Evolutionary conservation across 805 yeast genomes (phyloP).

Genomic region (Tetrapisispora iriomotensis): DNA sequence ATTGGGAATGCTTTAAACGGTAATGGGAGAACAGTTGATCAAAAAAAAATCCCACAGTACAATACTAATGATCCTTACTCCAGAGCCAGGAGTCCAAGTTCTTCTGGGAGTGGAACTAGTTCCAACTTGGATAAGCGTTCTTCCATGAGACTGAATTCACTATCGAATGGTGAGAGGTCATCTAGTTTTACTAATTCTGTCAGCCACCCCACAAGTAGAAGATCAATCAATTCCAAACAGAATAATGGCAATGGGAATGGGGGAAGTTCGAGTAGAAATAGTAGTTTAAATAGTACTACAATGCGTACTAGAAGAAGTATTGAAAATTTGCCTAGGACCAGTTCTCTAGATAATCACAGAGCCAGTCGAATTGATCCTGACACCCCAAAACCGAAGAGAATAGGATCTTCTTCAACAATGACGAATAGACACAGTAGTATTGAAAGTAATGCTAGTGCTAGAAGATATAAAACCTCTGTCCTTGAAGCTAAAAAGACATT

Average conservation of each 20-base stretch:
- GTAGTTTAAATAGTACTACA: neutral
- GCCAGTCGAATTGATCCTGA: no score
- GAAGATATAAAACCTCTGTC: neutral
- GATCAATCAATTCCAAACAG: no score
- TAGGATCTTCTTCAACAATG: no score
- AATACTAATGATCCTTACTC: constrained; percentile 10
- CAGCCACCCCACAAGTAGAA: no score
- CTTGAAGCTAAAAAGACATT: constrained; percentile 25
- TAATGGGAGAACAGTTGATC: constrained; percentile 20
- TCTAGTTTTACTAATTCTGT: constrained; percentile 1
- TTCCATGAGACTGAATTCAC: neutral
- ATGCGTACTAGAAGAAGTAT: constrained; percentile 4
- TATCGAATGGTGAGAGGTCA: neutral
- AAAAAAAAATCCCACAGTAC: constrained; percentile 18
- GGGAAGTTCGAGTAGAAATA: constrained; percentile 5
- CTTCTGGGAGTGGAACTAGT: neutral
- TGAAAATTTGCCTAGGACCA: constrained; percentile 4
- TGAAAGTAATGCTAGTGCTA: neutral
- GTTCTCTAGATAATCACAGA: constrained; percentile 7
- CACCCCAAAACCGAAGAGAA: no score
- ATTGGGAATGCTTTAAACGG: constrained; percentile 38
- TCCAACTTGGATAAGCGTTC: neutral
- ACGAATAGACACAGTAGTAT: constrained; percentile 1
- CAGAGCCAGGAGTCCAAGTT: constrained; percentile 5
- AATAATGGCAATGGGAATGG: no score